phyloP scores from a whole-genome alignment of 2,329 filamentous ascomycete genomes.

The Aspergillus quadrilineatus region DNA sequence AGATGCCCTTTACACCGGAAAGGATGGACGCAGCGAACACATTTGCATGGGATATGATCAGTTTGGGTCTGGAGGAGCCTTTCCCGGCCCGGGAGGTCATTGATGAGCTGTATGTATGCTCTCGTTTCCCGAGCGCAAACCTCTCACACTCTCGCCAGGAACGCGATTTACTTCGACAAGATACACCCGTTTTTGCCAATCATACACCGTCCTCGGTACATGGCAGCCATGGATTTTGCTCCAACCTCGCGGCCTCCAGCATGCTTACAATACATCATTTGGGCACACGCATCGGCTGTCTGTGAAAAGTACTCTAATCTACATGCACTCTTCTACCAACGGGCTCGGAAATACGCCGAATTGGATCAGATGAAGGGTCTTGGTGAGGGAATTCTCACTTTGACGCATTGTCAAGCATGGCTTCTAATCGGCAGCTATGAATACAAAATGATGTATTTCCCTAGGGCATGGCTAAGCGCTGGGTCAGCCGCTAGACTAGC shows the following conservation, averaged over 20 bases:
- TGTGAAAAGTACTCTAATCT: slow-evolving; percentile 76
- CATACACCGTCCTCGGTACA: slow-evolving; percentile 83
- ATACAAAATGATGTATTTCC: slow-evolving; percentile 98
- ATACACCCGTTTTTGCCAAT: slow-evolving; percentile 82
- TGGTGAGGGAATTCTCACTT: slow-evolving; percentile 81
- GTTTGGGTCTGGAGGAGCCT: slow-evolving; percentile 76
- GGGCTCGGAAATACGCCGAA: slow-evolving; percentile 86
- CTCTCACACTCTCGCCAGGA: slow-evolving; percentile 48
- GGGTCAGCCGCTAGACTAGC: slow-evolving; percentile 76
- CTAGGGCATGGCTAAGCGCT: slow-evolving; percentile 89
- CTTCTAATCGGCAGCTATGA: slow-evolving; percentile 78
- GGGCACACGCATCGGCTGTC: slow-evolving; percentile 85
- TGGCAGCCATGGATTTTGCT: slow-evolving; percentile 86
- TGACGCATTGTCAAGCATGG: slow-evolving; percentile 85
- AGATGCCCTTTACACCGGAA: slow-evolving; percentile 21
- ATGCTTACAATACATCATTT: slow-evolving; percentile 89
- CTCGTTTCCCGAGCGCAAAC: background rate
- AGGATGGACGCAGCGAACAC: slow-evolving; percentile 32
- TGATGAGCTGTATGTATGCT: slow-evolving; percentile 69
- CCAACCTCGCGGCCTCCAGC: slow-evolving; percentile 82
- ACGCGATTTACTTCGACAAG: slow-evolving; percentile 87
- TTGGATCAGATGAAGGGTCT: slow-evolving; percentile 88
- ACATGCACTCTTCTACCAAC: slow-evolving; percentile 85
- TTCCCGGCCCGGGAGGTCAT: slow-evolving; percentile 76
- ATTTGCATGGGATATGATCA: slow-evolving; percentile 83